Base-by-base conservation (phyloP, 2,329 filamentous ascomycete species). In the Eutypa lata region DNA sequence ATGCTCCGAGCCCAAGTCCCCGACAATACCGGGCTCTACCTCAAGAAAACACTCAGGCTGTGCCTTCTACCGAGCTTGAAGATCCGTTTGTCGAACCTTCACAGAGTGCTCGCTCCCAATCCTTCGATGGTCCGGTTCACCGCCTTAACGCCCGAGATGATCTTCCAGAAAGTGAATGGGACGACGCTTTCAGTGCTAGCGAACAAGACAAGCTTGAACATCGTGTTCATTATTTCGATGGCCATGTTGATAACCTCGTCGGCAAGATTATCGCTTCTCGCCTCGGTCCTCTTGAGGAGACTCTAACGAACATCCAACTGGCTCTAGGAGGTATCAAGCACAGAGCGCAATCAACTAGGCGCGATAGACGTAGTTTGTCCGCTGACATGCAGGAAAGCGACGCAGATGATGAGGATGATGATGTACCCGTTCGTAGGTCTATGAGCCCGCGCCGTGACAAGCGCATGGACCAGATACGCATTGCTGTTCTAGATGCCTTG, bases 351-450 rank as follows among this genome's bases (percentile, higher is more conserved):
- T 82, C 84, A 11, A 82, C 77, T 51, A 77, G 81, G 28, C 80
- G 80, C 40, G 79, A 81, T 24, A 77, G 82, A 59, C 83, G 85
- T 60, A 90, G 86, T 68, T 71, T 83, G 40, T 92, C 89, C 46
- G 83, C 78, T n/a, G 88, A 91, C 28, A 65, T 80, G 3, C 78
- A 83, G 47, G 86, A 95, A 54, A 97, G 93, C 67, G 94, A 97
- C 72, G 93, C 94, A 11, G 93, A 97, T 68, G 92, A 96, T 57
- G 91, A 96, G 66, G 92, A 95, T 59, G 91, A 96, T 21, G 89
- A 87, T 52, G 56, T 72, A 50, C 80, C 84, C 51, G 56, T 73
- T 54, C 79, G 84, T 66, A 86, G 90, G 49, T 88, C 89, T 6
- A 79, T 86, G 61, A 97, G 92, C 61, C 90, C 91, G 18, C 82